A percentile compares a stretch with the other conserved stretches of the same genome.
Conservation (phyloP, 1,139 yeast genomes). For the Lodderomyces metapsilosis region DNA sequence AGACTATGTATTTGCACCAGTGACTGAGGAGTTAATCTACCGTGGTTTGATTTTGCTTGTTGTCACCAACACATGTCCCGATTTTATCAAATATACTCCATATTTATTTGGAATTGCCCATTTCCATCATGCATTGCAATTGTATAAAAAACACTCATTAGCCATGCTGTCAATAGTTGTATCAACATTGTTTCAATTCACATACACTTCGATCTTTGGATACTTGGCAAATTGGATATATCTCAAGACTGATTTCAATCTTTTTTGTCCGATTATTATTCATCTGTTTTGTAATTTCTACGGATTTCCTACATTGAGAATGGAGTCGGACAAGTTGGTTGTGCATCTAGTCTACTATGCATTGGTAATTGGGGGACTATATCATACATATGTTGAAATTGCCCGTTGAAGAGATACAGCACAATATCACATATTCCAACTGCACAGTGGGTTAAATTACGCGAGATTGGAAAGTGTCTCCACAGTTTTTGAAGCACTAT, state of each 20-base stretch:
- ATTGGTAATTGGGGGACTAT: conserved; percentile 42
- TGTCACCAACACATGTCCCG: conserved; percentile 6
- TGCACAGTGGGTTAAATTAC: conserved; percentile 3
- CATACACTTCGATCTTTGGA: conserved; percentile 81
- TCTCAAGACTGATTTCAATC: conserved; percentile 41
- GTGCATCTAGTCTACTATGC: conserved; percentile 33
- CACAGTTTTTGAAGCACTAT: neutral
- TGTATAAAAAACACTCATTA: conserved; percentile 27
- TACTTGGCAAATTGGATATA: conserved; percentile 65
- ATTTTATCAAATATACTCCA: conserved; percentile 47
- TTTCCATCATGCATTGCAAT: conserved; percentile 74
- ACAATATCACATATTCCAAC: neutral
- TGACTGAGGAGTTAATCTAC: conserved; percentile 84
- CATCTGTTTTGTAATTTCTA: conserved; percentile 77
- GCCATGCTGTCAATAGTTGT: conserved; percentile 33
- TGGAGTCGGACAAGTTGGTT: conserved; percentile 17
- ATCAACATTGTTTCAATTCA: conserved; percentile 54
- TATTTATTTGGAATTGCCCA: conserved; percentile 89
- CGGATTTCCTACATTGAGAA: conserved; percentile 63
- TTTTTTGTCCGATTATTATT: conserved; percentile 62
- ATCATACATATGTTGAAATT: conserved; percentile 5
- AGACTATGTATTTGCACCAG: conserved; percentile 74
- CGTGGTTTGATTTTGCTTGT: conserved; percentile 53
- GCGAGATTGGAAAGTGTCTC: neutral
- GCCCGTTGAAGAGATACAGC: neutral